Evolutionary conservation across 176 grass and related monocot species (phyloP).

Genomic region (Metroxylon sagu): DNA sequence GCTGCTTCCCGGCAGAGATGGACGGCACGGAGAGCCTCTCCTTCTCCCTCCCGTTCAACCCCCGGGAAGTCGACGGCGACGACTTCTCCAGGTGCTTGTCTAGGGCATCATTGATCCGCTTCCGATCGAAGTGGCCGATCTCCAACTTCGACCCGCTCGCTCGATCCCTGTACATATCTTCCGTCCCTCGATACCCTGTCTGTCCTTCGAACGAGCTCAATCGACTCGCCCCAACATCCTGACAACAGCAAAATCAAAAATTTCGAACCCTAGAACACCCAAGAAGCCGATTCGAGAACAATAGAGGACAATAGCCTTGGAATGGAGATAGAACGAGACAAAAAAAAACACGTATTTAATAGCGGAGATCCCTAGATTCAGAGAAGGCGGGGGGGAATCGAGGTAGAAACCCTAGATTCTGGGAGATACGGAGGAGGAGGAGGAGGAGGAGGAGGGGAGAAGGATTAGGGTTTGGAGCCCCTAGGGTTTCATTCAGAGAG

Average conservation of each 20-base stretch:
- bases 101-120: conserved; percentile 7
- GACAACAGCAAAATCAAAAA: background rate
- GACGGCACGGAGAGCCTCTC: background rate
- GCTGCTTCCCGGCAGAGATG: background rate
- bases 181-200: background rate
- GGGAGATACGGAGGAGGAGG: no score
- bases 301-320: no score
- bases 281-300: no score
- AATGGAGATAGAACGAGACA: no score
- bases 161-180: conserved; percentile 1
- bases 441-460: no score
- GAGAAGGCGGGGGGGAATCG: no score
- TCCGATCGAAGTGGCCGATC: background rate
- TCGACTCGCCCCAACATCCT: background rate
- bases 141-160: background rate
- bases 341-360: no score
- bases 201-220: background rate
- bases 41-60: background rate
- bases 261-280: no score
- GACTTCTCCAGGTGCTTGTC: conserved; percentile 7
- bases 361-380: no score
- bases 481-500: no score
- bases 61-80: background rate
- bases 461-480: no score
- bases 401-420: no score